Base-by-base conservation (phyloP, 2,329 filamentous ascomycete genomes). In the Penicillium sp. region DNA sequence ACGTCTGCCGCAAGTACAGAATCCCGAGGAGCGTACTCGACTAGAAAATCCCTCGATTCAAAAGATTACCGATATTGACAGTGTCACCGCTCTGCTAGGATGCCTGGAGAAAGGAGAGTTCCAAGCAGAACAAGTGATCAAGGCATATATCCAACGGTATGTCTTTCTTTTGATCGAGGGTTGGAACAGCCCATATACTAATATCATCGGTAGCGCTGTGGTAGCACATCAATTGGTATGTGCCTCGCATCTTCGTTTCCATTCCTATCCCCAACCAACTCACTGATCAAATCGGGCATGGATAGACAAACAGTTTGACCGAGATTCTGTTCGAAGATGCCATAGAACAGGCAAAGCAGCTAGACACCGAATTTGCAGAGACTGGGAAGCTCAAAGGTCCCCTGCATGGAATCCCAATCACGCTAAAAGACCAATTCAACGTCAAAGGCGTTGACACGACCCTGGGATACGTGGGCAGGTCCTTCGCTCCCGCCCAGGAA, bases 371-470 rank as follows among this genome's bases (percentile, higher is more conserved):
- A 3, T 74, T 68, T 29, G 56, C 59, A 29, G 54, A 58, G 29
- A 69, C 67, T 0, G 76, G 76, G 5, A 75, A 77, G 62, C 63
- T 78, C 15, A 76, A 82, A 63, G 82, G 82, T 3, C 75, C 80
- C 21, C 62, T 82, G 12, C 83, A 84, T 67, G 84, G 82, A 0
- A 69, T 86, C 3, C 83, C 83, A 0, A 76, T 86, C 54, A 81
- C 77, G 6, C 64, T 86, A 13, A 88, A 88, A 67, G 86, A 88
- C 51, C 83, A 84, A 15, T 88, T 87, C 70, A 81, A 86, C 25
- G 75, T 88, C 42, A 81, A 81, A 57, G 84, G 82, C 2, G 69
- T 80, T 4, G 83, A 87, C 53, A 80, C 81, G 0, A 86, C 85
- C 0, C 71, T 87, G 4, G 85, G 85, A 7, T 87, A 87, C 62